Evolutionary conservation across 1,284 basidiomycete genomes (phyloP).

Genomic region (Marasmius tenuissimus): DNA sequence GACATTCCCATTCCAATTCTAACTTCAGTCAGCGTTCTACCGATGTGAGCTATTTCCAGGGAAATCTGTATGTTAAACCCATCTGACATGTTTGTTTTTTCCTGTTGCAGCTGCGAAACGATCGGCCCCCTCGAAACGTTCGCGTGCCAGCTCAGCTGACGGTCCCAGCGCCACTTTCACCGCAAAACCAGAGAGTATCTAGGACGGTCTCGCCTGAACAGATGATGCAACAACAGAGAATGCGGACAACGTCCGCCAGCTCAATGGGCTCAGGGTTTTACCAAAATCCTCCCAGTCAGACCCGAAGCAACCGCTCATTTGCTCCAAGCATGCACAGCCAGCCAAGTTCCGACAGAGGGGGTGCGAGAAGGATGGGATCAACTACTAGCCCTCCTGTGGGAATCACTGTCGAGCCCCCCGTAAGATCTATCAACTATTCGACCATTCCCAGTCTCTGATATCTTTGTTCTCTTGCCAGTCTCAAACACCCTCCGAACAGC

Average conservation of each 20-base stretch:
- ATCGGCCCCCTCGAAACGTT: constrained; percentile 17
- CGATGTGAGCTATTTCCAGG: no score
- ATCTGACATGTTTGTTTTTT: neutral
- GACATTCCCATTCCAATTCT: no score
- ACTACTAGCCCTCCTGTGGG: constrained; percentile 13
- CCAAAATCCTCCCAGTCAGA: neutral
- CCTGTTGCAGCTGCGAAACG: constrained; percentile 2
- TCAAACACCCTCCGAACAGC: constrained; percentile 10
- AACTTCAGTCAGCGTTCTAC: no score
- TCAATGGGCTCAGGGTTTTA: constrained; percentile 7
- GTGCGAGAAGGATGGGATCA: neutral
- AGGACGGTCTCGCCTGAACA: neutral
- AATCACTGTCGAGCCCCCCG: constrained; percentile 17
- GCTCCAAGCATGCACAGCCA: neutral
- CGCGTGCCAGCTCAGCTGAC: constrained; percentile 14
- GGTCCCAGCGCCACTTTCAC: constrained; percentile 18
- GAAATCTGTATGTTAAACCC: no score
- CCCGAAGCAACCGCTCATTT: neutral
- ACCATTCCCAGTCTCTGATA: neutral
- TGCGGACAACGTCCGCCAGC: constrained; percentile 6
- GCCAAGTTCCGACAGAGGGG: neutral
- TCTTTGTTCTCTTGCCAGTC: constrained; percentile 4
- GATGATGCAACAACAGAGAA: neutral
- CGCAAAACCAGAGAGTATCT: constrained; percentile 1
- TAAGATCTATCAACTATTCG: constrained; percentile 2